A percentile compares a stretch with the other conserved stretches of the same genome.
Conservation (phyloP, 495 filamentous ascomycete species). For the Glutinoglossum americanum region DNA sequence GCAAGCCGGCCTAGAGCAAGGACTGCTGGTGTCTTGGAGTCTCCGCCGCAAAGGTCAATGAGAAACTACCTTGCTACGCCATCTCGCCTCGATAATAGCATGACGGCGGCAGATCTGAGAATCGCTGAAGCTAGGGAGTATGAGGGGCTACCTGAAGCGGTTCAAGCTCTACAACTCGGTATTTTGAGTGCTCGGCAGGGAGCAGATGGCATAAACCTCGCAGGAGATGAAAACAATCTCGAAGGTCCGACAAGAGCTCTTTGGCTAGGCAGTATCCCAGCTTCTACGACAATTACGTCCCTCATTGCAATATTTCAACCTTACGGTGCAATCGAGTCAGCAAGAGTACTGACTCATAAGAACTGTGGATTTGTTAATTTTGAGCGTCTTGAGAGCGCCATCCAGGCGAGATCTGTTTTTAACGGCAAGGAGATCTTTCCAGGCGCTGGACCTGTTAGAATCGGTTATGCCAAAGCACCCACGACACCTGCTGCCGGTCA, state of each 20-base stretch:
- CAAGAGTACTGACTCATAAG: conserved; percentile 89
- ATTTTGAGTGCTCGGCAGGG: conserved; percentile 20
- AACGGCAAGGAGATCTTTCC: conserved; percentile 98
- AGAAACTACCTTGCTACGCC: conserved; percentile 61
- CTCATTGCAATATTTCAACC: conserved; percentile 79
- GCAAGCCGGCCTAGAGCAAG: conserved; percentile 69
- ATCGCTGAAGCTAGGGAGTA: conserved; percentile 53
- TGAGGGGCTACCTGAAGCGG: conserved; percentile 48
- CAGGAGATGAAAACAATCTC: conserved; percentile 47
- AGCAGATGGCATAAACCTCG: conserved; percentile 7
- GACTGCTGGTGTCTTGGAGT: conserved; percentile 76
- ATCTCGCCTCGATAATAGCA: conserved; percentile 65
- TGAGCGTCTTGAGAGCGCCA: conserved; percentile 69
- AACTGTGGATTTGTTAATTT: conserved; percentile 99
- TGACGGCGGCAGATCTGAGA: conserved; percentile 58
- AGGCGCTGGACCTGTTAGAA: conserved; percentile 79
- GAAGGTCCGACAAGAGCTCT: conserved; percentile 82
- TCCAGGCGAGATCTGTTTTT: conserved; percentile 62
- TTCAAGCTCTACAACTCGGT: conserved; percentile 58
- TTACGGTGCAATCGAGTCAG: conserved; percentile 80
- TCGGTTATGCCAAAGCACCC: conserved; percentile 92
- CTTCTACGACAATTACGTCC: conserved; percentile 85
- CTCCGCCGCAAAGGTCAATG: conserved; percentile 49
- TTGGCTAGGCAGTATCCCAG: conserved; percentile 96
- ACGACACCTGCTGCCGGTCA: conserved; percentile 45